Evolutionary conservation across 1,284 basidiomycete species (phyloP), one percentile per base, ranked within the genome.

Genomic region (Boletus semigastroideus): DNA sequence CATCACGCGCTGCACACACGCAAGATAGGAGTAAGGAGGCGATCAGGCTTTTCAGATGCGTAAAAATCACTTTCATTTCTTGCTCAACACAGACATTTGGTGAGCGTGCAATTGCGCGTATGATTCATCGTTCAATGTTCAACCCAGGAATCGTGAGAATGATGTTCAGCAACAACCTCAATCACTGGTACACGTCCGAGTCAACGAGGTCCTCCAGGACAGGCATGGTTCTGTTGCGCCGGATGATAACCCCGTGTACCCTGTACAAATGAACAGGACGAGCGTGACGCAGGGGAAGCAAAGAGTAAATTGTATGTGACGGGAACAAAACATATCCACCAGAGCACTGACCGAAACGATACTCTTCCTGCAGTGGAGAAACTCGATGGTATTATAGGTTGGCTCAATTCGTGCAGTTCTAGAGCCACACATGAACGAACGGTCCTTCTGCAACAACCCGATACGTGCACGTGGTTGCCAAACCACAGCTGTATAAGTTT

Each of bases 401-500:
- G 47, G 44, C 42, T 60, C 4, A 3, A 36, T 36, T 34, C 46
- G 7, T 55, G 42, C 46, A 44, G 39, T 4, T 61, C 33, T 10
- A 46, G n/a, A 16, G 45, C 28, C 5, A 50, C 14, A 12, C 45
- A 58, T 22, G 37, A 28, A 28, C 48, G 34, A 22, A 57, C 45
- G 0, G 4, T 38, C 1, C 13, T 3, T n/a, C 16, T 53, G 16
- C 53, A 49, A 4, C 60, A 60, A 2, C 41, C 14, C 2, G 60
- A 45, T 28, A 59, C 58, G 5, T 62, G 58, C 31, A 28, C 7
- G 5, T 59, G 59, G 57, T 13, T 62, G 11, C 41, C 19, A 16
- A 46, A 42, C 5, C 25, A 13, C 20, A 30, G 5, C 25, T 17
- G 1, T 62, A 42, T 10, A 53, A 46, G 27, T n/a, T n/a, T n/a